These are phyloP conservation scores for Cetradonia linearis DNA, from an alignment of 495 filamentous ascomycete genomes.

Conservation along the genomic window DNA sequence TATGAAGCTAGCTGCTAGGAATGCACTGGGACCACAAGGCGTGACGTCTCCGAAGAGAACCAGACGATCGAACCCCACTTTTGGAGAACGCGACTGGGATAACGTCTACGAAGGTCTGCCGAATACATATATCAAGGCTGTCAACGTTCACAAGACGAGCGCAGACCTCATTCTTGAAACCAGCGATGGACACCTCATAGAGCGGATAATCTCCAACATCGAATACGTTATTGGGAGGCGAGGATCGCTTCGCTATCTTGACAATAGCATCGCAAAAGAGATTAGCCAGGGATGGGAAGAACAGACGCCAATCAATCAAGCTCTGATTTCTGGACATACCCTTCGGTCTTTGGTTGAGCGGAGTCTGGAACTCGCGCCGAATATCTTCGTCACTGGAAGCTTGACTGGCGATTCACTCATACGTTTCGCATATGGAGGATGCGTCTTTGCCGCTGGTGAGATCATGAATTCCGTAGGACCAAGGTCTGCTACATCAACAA, in stretches of 20 bases:
- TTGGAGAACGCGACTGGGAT: conserved; percentile 40
- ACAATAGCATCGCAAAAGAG: conserved; percentile 39
- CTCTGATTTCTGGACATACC: conserved; percentile 44
- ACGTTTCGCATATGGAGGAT: conserved; percentile 53
- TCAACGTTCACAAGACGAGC: conserved; percentile 30
- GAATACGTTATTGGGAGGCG: conserved; percentile 55
- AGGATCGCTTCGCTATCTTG: conserved; percentile 47
- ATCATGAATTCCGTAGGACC: conserved; percentile 30
- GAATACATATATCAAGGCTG: conserved; percentile 42
- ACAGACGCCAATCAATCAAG: conserved; percentile 22
- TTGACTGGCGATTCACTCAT: conserved; percentile 56
- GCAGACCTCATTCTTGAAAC: conserved; percentile 40
- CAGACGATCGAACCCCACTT: conserved; percentile 36
- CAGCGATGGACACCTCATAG: conserved; percentile 37
- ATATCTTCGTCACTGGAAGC: conserved; percentile 53
- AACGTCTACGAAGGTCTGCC: conserved; percentile 48
- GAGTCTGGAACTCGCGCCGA: conserved; percentile 44
- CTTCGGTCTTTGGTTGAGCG: conserved; percentile 45
- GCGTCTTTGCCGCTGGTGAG: conserved; percentile 47
- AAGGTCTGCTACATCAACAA: background rate
- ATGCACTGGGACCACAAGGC: conserved; percentile 17
- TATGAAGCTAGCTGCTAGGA: conserved; percentile 47
- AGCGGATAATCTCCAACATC: conserved; percentile 39
- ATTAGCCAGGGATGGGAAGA: conserved; percentile 32
- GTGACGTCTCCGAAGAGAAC: conserved; percentile 18